Evolutionary conservation across 352 stramenopile genomes (phyloP).

Genomic region (Pythium monospermum): DNA sequence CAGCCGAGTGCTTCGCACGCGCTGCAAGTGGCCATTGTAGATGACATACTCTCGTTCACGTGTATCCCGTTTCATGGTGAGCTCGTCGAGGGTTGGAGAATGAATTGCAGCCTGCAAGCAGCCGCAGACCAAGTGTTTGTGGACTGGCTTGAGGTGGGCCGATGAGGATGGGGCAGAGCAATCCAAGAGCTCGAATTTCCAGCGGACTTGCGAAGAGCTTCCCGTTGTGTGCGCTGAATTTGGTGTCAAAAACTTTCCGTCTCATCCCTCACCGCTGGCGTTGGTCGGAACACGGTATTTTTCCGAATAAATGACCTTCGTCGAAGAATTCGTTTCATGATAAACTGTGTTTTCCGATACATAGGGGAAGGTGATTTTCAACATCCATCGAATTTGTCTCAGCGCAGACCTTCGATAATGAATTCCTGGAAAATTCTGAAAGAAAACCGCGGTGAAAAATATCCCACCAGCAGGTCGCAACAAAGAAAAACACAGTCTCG

Average conservation of each 20-base stretch:
- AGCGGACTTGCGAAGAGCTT: slow-evolving; percentile 7
- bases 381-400: not conserved
- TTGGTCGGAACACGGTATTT: too few species aligned
- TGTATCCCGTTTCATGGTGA: slow-evolving; percentile 6
- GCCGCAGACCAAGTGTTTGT: too few species aligned
- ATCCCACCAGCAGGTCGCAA: too few species aligned
- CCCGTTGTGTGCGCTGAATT: slow-evolving; percentile 17
- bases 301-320: too few species aligned
- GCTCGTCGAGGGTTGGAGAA: not conserved
- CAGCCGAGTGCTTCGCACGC: slow-evolving; percentile 11
- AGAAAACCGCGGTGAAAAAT: slow-evolving; percentile 13
- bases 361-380: not conserved
- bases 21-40: slow-evolving; percentile 26
- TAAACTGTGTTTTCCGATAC: slow-evolving; percentile 11
- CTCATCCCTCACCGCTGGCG: too few species aligned
- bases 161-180: not conserved
- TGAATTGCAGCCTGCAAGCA: too few species aligned
- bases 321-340: too few species aligned
- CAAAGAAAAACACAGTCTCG: too few species aligned
- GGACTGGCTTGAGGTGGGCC: not conserved
- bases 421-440: slow-evolving; percentile 20
- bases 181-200: too few species aligned
- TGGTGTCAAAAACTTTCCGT: not conserved
- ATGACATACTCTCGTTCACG: slow-evolving; percentile 24
- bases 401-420: slow-evolving; percentile 7